Conservation (phyloP, 495 filamentous ascomycete genomes). For the Talaromyces ruber region DNA sequence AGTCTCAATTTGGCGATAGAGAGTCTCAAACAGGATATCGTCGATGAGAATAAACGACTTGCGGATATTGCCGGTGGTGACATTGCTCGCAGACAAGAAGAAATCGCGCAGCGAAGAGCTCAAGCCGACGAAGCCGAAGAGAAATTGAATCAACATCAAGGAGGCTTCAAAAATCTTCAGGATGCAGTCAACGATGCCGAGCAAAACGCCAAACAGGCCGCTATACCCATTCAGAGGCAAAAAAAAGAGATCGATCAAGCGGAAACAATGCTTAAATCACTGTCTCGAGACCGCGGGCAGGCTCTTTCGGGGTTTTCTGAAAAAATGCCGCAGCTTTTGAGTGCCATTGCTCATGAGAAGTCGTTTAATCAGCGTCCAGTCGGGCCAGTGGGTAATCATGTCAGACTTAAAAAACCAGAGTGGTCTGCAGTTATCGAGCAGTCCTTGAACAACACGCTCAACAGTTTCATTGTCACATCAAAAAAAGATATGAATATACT, state of each 20-base stretch:
- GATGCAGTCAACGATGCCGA: constrained; percentile 30
- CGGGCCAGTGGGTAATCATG: constrained; percentile 71
- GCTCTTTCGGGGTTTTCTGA: constrained; percentile 47
- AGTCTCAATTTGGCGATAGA: constrained; percentile 30
- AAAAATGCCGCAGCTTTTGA: constrained; percentile 54
- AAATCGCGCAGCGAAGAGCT: constrained; percentile 30
- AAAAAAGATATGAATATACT: constrained; percentile 61
- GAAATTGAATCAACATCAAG: constrained; percentile 23
- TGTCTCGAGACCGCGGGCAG: constrained; percentile 45
- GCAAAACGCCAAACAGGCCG: constrained; percentile 16
- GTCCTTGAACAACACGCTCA: constrained; percentile 54
- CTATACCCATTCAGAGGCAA: constrained; percentile 18
- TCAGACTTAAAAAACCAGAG: constrained; percentile 65
- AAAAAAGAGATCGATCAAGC: constrained; percentile 31
- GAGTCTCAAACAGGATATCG: constrained; percentile 30
- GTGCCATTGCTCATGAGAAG: constrained; percentile 54
- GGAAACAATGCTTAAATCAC: constrained; percentile 34
- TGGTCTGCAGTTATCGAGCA: constrained; percentile 83
- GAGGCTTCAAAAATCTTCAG: constrained; percentile 14
- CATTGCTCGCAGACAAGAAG: constrained; percentile 38
- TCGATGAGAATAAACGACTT: constrained; percentile 40
- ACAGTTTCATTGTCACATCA: constrained; percentile 71
- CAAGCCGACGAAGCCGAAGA: constrained; percentile 23
- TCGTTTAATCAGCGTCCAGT: constrained; percentile 65
- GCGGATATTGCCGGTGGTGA: constrained; percentile 45